Evolutionary conservation across 2,329 filamentous ascomycete genomes (phyloP).

Genomic region (Fusarium lateritium): DNA sequence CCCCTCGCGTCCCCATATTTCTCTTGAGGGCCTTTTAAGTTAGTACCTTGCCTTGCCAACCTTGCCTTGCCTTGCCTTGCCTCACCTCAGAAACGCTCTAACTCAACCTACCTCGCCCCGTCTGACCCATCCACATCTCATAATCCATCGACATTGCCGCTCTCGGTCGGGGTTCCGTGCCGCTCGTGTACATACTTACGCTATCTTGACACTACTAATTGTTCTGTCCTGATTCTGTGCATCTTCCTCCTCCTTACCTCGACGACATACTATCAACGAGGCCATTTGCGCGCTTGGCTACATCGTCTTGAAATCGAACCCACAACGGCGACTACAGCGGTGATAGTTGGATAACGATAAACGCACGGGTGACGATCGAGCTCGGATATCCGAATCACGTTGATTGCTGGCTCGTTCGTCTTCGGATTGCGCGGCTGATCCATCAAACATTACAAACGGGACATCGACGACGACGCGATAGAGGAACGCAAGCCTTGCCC

Average conservation of each 20-base stretch:
- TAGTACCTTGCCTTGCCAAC: conserved; percentile 38
- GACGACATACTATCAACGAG: conserved; percentile 4
- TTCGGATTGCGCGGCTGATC: conserved; percentile 33
- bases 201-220: conserved; percentile 28
- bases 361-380: conserved; percentile 15
- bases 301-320: conserved; percentile 14
- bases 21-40: conserved; percentile 38
- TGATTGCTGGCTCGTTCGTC: conserved; percentile 20
- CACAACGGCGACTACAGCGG: conserved; percentile 17
- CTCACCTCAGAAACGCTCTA: conserved; percentile 44
- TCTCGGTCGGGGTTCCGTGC: conserved; percentile 45
- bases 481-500: conserved; percentile 21
- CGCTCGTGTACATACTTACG: conserved; percentile 41
- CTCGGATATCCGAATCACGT: conserved; percentile 23
- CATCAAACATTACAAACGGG: conserved; percentile 11
- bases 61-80: conserved; percentile 25
- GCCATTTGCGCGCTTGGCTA: conserved; percentile 26
- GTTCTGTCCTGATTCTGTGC: conserved; percentile 22
- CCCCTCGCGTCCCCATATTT: conserved; percentile 33
- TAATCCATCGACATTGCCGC: conserved; percentile 42
- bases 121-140: conserved; percentile 44
- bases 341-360: conserved; percentile 20
- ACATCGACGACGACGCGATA: conserved; percentile 31
- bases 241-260: conserved; percentile 17
- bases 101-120: conserved; percentile 48